Percentiles rank a stretch among this genome's conserved stretches.
Conservation (phyloP, 228 moss, liverwort and hornwort genomes). For the Sphagnum magellanicum region DNA sequence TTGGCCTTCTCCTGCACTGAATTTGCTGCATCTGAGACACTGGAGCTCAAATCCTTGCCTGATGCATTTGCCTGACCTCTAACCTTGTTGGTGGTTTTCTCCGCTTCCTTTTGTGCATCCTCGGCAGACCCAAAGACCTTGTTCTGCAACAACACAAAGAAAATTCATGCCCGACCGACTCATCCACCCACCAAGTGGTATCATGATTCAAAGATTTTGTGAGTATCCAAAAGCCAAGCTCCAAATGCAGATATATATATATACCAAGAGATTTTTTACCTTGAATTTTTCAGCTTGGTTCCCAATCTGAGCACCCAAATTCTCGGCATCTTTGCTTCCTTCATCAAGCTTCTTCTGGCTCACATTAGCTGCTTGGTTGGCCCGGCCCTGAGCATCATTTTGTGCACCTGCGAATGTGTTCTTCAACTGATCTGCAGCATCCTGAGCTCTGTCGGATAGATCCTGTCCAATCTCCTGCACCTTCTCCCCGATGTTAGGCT, state of each 20-base stretch:
- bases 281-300: constrained; percentile 25
- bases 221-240: background rate
- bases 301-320: constrained; percentile 15
- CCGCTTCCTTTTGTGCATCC: constrained; percentile 15
- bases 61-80: constrained; percentile 2
- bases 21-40: background rate
- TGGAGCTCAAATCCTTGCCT: constrained; percentile 14
- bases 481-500: constrained; percentile 25
- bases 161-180: background rate
- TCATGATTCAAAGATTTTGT: background rate
- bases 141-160: constrained; percentile 11
- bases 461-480: constrained; percentile 31
- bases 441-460: constrained; percentile 30
- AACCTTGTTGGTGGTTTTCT: constrained; percentile 30
- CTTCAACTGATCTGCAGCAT: constrained; percentile 25
- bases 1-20: constrained; percentile 16
- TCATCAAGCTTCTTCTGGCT: constrained; percentile 24
- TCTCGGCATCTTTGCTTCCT: constrained; percentile 15
- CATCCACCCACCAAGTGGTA: background rate
- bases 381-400: constrained; percentile 18
- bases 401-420: constrained; percentile 20
- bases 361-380: constrained; percentile 4
- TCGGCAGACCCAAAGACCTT: constrained; percentile 26
- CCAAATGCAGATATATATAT: background rate
- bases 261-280: constrained; percentile 3